A percentile compares a stretch with the other conserved stretches of the same genome.
Evolutionary conservation across 2,329 filamentous ascomycete genomes (phyloP).

Genomic region (Proliferodiscus dingleyae): DNA sequence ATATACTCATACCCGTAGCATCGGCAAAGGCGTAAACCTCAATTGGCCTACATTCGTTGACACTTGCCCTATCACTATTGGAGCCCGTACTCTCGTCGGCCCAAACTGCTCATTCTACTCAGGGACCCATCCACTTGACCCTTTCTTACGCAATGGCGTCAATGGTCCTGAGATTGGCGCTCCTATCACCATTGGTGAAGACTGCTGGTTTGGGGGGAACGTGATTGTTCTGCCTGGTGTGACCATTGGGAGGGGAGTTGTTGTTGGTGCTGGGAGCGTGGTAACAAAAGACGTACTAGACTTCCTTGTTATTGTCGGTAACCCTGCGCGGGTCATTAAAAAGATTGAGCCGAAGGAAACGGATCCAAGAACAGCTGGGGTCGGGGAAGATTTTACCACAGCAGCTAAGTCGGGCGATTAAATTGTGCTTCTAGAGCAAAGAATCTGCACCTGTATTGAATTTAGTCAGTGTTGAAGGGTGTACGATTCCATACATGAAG

Average conservation of each 20-base stretch:
- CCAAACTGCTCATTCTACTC: slow-evolving; percentile 74
- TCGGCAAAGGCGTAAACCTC: slow-evolving; percentile 69
- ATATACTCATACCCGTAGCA: slow-evolving; percentile 29
- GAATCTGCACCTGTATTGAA: too few species aligned
- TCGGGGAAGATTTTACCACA: background rate
- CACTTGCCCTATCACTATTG: slow-evolving; percentile 69
- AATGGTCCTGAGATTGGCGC: slow-evolving; percentile 70
- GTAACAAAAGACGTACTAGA: slow-evolving; percentile 73
- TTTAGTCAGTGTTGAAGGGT: too few species aligned
- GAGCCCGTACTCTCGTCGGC: slow-evolving; percentile 70
- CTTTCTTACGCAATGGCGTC: slow-evolving; percentile 66
- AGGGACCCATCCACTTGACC: slow-evolving; percentile 73
- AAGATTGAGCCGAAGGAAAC: slow-evolving; percentile 33
- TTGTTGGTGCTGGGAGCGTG: slow-evolving; percentile 75
- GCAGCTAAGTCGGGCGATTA: too few species aligned
- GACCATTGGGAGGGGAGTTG: slow-evolving; percentile 68
- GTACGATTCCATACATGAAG: too few species aligned
- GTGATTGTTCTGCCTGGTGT: slow-evolving; percentile 70
- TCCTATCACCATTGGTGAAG: slow-evolving; percentile 70
- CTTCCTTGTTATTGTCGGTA: slow-evolving; percentile 60
- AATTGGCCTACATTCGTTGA: slow-evolving; percentile 74
- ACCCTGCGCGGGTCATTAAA: slow-evolving; percentile 57
- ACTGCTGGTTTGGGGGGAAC: slow-evolving; percentile 75
- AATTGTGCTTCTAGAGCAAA: too few species aligned
- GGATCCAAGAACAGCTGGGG: slow-evolving; percentile 18